Percentiles rank a stretch among this genome's conserved stretches.
These are phyloP conservation scores for Pyricularia sp. DNA, from an alignment of 2,329 filamentous ascomycete genomes.

Conservation along the genomic window DNA sequence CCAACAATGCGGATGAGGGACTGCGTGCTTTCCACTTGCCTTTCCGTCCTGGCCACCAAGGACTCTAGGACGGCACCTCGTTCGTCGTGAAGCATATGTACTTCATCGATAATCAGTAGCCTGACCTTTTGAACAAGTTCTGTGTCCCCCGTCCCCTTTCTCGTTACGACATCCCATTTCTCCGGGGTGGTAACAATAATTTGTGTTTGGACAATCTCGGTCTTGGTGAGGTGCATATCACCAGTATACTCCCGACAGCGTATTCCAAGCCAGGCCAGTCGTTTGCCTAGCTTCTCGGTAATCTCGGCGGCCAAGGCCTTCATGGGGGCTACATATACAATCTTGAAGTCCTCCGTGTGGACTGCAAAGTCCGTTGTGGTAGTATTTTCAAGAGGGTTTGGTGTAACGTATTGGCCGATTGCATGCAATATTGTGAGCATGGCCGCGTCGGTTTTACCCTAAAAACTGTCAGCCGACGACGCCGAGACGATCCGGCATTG, in stretches of 20 bases:
- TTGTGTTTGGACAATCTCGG: constrained; percentile 89
- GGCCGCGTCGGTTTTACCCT: constrained; percentile 79
- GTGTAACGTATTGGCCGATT: constrained; percentile 70
- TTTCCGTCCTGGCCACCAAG: constrained; percentile 83
- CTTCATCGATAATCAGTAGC: constrained; percentile 93
- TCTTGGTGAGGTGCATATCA: constrained; percentile 97
- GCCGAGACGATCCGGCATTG: constrained; percentile 16
- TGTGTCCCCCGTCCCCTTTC: constrained; percentile 93
- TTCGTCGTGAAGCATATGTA: constrained; percentile 98
- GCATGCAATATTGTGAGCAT: constrained; percentile 93
- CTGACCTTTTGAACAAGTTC: constrained; percentile 96
- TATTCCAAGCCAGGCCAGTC: constrained; percentile 86
- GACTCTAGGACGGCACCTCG: constrained; percentile 92
- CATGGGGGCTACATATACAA: constrained; percentile 98
- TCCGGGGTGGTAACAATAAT: constrained; percentile 98
- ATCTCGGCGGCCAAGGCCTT: constrained; percentile 95
- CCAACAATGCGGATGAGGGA: constrained; percentile 93
- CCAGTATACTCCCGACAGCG: constrained; percentile 89
- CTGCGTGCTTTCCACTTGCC: constrained; percentile 96
- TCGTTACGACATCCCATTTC: constrained; percentile 97
- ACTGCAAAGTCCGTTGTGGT: constrained; percentile 68
- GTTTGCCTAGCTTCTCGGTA: constrained; percentile 83
- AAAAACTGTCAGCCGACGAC: constrained; percentile 34
- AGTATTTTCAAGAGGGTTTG: constrained; percentile 64
- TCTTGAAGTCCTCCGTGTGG: constrained; percentile 84